Conservation (phyloP, 495 filamentous ascomycete species). For the Annulohypoxylon maeteangense region DNA sequence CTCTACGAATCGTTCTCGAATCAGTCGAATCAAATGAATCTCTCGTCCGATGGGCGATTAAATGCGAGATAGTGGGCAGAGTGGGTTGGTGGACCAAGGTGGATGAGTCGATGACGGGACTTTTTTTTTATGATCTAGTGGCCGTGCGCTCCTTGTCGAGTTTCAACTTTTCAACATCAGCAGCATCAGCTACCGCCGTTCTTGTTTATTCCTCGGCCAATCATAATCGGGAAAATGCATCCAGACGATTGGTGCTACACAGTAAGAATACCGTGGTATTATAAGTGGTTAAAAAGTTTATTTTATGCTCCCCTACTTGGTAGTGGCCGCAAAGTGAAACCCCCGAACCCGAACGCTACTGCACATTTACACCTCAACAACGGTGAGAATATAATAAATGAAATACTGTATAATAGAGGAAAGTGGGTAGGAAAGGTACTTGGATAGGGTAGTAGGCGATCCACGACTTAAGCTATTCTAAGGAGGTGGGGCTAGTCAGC, state of each 20-base stretch:
- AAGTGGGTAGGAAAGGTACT: background rate
- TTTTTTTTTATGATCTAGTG: slow-evolving; percentile 30
- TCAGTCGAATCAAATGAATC: slow-evolving; percentile 29
- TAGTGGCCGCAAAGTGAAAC: slow-evolving; percentile 30
- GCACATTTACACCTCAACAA: background rate
- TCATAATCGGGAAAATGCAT: slow-evolving; percentile 8
- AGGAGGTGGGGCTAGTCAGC: slow-evolving; percentile 41
- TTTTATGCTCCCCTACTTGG: background rate
- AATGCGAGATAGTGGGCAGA: slow-evolving; percentile 1
- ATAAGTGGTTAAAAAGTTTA: background rate
- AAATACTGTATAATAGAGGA: slow-evolving; percentile 1
- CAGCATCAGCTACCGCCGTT: slow-evolving; percentile 40
- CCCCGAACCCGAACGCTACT: slow-evolving; percentile 10
- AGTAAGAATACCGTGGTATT: slow-evolving; percentile 9
- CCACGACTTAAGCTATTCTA: slow-evolving; percentile 28
- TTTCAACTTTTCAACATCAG: slow-evolving; percentile 29
- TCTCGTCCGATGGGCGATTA: slow-evolving; percentile 34
- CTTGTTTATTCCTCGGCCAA: slow-evolving; percentile 26
- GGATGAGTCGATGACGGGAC: slow-evolving; percentile 33
- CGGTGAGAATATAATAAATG: background rate
- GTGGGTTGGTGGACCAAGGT: background rate
- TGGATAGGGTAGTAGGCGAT: slow-evolving; percentile 4
- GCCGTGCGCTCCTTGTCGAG: slow-evolving; percentile 40
- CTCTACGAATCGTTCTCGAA: slow-evolving; percentile 25
- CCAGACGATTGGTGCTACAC: slow-evolving; percentile 23